Conservation (phyloP, 345 rosid species). For the Chamaenerion angustifolium region DNA sequence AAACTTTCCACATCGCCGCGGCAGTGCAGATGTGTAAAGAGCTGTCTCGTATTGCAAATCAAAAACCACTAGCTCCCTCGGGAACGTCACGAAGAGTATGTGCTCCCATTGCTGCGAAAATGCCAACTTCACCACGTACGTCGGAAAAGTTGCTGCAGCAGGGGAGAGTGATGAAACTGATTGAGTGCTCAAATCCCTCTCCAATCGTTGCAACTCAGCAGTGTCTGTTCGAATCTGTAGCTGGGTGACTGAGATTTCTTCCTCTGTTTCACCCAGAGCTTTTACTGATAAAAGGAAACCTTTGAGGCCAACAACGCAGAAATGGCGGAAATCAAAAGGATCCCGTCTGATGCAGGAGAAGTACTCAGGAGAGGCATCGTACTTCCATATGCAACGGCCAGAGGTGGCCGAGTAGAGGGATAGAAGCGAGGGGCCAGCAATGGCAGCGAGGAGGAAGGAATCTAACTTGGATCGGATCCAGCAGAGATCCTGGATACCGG, state of each 20-base stretch:
- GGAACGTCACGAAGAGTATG: constrained; percentile 59
- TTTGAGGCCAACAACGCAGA: constrained; percentile 57
- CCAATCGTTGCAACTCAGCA: constrained; percentile 48
- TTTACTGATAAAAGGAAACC: constrained; percentile 61
- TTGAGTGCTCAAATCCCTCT: constrained; percentile 37
- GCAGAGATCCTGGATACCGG: constrained; percentile 79
- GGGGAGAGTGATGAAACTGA: constrained; percentile 36
- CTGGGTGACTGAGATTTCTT: constrained; percentile 43
- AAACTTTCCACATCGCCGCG: constrained; percentile 79
- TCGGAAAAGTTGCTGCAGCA: constrained; percentile 63
- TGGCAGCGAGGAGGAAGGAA: constrained; percentile 45
- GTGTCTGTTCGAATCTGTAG: constrained; percentile 49
- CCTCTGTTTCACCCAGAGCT: constrained; percentile 64
- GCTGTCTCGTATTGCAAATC: constrained; percentile 73
- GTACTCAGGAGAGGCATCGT: constrained; percentile 65
- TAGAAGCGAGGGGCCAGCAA: constrained; percentile 65
- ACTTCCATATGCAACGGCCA: constrained; percentile 50
- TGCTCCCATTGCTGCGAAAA: constrained; percentile 83
- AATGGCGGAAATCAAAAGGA: constrained; percentile 82
- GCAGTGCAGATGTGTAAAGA: constrained; percentile 49
- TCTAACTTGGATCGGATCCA: constrained; percentile 55
- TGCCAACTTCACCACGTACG: constrained; percentile 48
- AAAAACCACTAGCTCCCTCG: constrained; percentile 75
- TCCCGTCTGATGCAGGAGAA: constrained; percentile 78
- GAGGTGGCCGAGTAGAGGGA: constrained; percentile 38